Percentiles rank a stretch among this genome's conserved stretches.
Conservation (phyloP, 495 filamentous ascomycete species). For the Penicillium crystallinum region DNA sequence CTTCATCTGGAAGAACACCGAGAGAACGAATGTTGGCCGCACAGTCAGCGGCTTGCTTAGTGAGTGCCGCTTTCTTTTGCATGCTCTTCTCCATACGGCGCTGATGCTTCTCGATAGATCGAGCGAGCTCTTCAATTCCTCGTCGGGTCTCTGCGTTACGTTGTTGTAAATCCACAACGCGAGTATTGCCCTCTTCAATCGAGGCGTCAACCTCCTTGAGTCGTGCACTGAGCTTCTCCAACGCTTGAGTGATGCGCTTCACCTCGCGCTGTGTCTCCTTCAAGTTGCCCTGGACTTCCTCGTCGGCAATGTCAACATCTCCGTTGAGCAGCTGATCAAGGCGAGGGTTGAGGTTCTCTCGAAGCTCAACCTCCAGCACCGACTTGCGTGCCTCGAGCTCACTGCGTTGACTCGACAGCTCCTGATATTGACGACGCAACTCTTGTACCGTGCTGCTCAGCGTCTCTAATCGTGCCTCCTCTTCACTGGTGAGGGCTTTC, state of each 20-base stretch:
- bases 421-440: slow-evolving; percentile 66
- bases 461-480: slow-evolving; percentile 74
- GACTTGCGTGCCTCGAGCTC: slow-evolving; percentile 78
- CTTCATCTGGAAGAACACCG: slow-evolving; percentile 89
- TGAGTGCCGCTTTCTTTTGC: slow-evolving; percentile 74
- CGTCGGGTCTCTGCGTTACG: slow-evolving; percentile 62
- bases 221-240: slow-evolving; percentile 58
- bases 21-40: slow-evolving; percentile 85
- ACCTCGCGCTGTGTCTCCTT: slow-evolving; percentile 79
- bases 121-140: slow-evolving; percentile 68
- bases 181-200: slow-evolving; percentile 58
- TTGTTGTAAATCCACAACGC: slow-evolving; percentile 57
- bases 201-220: slow-evolving; percentile 66
- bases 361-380: slow-evolving; percentile 75
- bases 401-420: slow-evolving; percentile 64
- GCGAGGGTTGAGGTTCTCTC: slow-evolving; percentile 75
- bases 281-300: slow-evolving; percentile 57
- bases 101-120: slow-evolving; percentile 78
- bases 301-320: slow-evolving; percentile 63
- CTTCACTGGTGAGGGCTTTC: slow-evolving; percentile 74
- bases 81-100: slow-evolving; percentile 90
- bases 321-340: slow-evolving; percentile 82
- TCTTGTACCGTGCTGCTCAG: slow-evolving; percentile 64
- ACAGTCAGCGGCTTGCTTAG: slow-evolving; percentile 70
- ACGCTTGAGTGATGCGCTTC: slow-evolving; percentile 61